Base-by-base conservation (phyloP, 495 filamentous ascomycete species). In the Xylaria intraflava region DNA sequence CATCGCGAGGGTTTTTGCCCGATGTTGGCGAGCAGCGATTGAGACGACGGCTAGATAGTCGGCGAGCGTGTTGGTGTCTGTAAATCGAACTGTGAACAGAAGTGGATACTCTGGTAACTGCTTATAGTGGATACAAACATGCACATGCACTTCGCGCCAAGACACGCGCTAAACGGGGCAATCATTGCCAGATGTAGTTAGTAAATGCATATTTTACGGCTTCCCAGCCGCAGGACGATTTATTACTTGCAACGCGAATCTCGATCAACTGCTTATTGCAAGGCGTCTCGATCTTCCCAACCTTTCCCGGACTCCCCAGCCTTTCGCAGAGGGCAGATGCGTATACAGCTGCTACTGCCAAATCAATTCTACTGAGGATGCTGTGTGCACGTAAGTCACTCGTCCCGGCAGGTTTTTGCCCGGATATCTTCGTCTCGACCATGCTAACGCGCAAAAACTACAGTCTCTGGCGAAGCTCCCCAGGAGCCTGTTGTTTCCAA, bases 391-490 rank as follows among this genome's bases (percentile, higher is more conserved):
- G 64, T 66, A 55, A 59, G 64, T 59, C 40, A 3, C 6, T 14
- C 9, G 16, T 19, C 29, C 1, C 31, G 5, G 22, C n/a, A 31
- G 31, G 16, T 23, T 41, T 26, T 2, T 17, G 22, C 14, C 8
- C 12, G 9, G 4, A 11, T 35, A 6, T n/a, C 1, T 47, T 43
- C 38, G 12, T 19, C 30, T 19, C 3, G 1, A 12, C 2, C 27
- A 47, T 35, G 23, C 56, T 64, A 49, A 66, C 47, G 43, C 16
- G 11, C 26, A 3, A 38, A 26, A 0, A 42, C 49, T 38, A 53
- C 64, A 96, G 91, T 99, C 66, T 99, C 93, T 41, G 93, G 93
- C 72, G 94, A 97, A 82, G 85, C 90, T 71, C 94, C 93, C 45
- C 86, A 95, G 72, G 83, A 86, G 72, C 94, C 93, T 48, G 94